These are phyloP conservation scores for Vicia faba DNA, from an alignment of 306 rosid species.

Conservation along the genomic window DNA sequence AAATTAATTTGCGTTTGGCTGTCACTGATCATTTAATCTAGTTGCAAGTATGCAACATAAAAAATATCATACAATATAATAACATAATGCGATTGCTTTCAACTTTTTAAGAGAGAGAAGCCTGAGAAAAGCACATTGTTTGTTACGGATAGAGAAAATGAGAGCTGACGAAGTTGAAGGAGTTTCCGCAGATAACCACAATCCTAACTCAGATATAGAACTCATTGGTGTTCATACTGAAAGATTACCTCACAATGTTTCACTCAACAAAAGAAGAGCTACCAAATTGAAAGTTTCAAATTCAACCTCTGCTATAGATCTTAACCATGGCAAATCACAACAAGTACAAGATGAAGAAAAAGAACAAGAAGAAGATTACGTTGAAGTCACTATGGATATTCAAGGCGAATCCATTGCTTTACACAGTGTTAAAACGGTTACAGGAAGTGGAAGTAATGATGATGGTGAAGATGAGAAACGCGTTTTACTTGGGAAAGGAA, in stretches of 20 bases:
- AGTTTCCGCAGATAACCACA: slow-evolving; percentile 34
- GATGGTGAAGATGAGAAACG: slow-evolving; percentile 39
- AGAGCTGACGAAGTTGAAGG: slow-evolving; percentile 30
- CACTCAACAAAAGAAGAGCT: slow-evolving; percentile 31
- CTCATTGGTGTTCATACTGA: slow-evolving; percentile 27
- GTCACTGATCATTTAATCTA: too few species aligned
- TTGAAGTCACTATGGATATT: slow-evolving; percentile 53
- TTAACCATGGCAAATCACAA: background rate
- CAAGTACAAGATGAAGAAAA: slow-evolving; percentile 2
- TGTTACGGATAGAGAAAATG: slow-evolving; percentile 28
- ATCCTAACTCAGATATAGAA: slow-evolving; percentile 42
- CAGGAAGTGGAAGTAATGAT: slow-evolving; percentile 17
- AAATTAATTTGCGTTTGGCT: too few species aligned
- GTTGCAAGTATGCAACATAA: background rate
- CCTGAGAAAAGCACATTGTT: background rate
- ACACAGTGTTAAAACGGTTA: slow-evolving; percentile 43
- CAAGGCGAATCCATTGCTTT: slow-evolving; percentile 52
- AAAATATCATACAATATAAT: background rate
- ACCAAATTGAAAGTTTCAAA: slow-evolving; percentile 26
- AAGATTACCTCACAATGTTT: background rate
- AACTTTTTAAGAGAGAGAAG: background rate
- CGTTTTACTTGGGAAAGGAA: slow-evolving; percentile 38
- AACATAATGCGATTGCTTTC: background rate
- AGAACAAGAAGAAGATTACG: slow-evolving; percentile 35
- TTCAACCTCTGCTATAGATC: slow-evolving; percentile 17